phyloP scores from a whole-genome alignment of 495 filamentous ascomycete species.

The Rhypophila decipiens region DNA sequence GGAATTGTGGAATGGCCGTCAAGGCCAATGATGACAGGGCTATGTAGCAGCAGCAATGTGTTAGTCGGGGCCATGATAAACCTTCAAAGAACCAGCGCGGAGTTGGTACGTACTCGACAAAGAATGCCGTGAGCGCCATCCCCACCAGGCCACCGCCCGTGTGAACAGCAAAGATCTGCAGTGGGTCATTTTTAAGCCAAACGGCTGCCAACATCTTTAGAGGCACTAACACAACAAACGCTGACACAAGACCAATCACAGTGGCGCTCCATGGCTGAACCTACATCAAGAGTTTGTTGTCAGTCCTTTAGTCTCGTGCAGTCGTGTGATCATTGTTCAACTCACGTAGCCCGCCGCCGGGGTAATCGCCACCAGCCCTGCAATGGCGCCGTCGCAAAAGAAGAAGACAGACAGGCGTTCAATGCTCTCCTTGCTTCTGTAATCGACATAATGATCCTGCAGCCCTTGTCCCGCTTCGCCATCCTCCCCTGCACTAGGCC shows the following conservation, averaged over 20 bases:
- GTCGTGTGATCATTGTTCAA: background rate
- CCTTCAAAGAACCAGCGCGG: background rate
- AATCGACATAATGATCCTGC: background rate
- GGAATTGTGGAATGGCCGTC: slow-evolving; percentile 15
- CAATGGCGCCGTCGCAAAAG: slow-evolving; percentile 87
- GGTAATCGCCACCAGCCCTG: slow-evolving; percentile 77
- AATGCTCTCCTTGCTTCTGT: slow-evolving; percentile 23
- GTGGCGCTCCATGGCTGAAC: slow-evolving; percentile 13
- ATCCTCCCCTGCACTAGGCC: too few relatives aligned
- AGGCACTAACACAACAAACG: slow-evolving; percentile 7
- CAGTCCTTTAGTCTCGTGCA: background rate
- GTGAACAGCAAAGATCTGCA: slow-evolving; percentile 16
- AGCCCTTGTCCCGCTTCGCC: too few relatives aligned
- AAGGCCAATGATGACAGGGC: slow-evolving; percentile 6
- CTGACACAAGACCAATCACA: slow-evolving; percentile 9
- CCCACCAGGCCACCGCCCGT: slow-evolving; percentile 14
- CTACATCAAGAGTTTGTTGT: background rate
- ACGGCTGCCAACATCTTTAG: slow-evolving; percentile 9
- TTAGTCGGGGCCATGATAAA: background rate
- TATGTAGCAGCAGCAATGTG: background rate
- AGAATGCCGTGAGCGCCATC: slow-evolving; percentile 9
- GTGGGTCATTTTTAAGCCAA: slow-evolving; percentile 10
- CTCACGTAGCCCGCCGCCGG: slow-evolving; percentile 76
- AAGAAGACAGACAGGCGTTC: slow-evolving; percentile 90
- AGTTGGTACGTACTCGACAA: slow-evolving; percentile 8